Conservation (phyloP, 495 filamentous ascomycete genomes). For the Hypoxylon subgilvum region DNA sequence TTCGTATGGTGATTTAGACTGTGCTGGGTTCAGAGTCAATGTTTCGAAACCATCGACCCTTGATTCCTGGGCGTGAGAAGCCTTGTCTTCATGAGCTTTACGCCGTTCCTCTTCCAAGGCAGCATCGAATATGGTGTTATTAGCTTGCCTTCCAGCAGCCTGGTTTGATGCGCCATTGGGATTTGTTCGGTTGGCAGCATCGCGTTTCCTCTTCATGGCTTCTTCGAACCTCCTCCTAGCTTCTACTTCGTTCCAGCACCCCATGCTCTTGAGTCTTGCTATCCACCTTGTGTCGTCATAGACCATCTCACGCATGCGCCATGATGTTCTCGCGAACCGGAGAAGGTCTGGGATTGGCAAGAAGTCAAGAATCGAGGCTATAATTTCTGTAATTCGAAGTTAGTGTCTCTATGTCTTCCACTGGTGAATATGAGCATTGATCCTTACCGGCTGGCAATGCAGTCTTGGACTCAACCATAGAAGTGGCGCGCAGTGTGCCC, state of each 20-base stretch:
- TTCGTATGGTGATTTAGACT: conserved; percentile 44
- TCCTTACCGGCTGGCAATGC: conserved; percentile 77
- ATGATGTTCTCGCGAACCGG: conserved; percentile 84
- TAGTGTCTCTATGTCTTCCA: conserved; percentile 7
- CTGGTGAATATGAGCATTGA: background rate
- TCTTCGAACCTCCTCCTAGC: conserved; percentile 81
- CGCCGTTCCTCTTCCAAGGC: conserved; percentile 62
- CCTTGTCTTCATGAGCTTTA: conserved; percentile 28
- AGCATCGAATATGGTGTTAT: conserved; percentile 74
- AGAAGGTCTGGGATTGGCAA: conserved; percentile 83
- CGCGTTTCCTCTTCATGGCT: conserved; percentile 68
- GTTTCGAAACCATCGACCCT: conserved; percentile 51
- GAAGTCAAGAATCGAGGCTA: conserved; percentile 86
- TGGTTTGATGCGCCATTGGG: conserved; percentile 29
- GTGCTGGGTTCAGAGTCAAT: conserved; percentile 44
- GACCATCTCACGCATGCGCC: conserved; percentile 94
- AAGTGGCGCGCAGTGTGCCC: conserved; percentile 73
- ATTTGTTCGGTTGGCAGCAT: conserved; percentile 49
- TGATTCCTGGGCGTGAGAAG: conserved; percentile 22
- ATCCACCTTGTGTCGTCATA: conserved; percentile 99
- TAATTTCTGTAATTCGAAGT: conserved; percentile 68
- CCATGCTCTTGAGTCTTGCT: conserved; percentile 79
- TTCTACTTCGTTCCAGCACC: conserved; percentile 89
- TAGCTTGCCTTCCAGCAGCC: conserved; percentile 31
- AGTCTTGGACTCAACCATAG: conserved; percentile 76